Percentiles rank a stretch among this genome's conserved stretches.
phyloP scores from a whole-genome alignment of 2,329 filamentous ascomycete species.

The Xylariaceae sp. region DNA sequence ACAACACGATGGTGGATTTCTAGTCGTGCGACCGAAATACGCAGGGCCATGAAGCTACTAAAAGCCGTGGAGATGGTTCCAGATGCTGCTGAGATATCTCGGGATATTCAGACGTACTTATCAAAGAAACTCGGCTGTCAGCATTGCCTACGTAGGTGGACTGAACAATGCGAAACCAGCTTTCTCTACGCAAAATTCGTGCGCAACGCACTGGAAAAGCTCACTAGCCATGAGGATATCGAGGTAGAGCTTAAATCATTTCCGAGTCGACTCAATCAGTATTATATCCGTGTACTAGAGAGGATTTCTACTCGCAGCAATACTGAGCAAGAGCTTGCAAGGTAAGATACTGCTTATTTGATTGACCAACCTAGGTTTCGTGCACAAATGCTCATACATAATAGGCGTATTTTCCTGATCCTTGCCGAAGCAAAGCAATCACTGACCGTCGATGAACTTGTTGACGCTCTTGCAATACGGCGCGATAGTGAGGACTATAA shows the following conservation, averaged over 20 bases:
- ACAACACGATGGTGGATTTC: slow-evolving; percentile 18
- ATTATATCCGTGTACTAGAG: slow-evolving; percentile 16
- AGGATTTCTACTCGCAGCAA: slow-evolving; percentile 10
- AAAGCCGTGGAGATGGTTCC: slow-evolving; percentile 19
- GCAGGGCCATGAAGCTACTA: slow-evolving; percentile 10
- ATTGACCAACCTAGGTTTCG: too few relatives aligned
- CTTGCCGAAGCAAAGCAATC: slow-evolving; percentile 12
- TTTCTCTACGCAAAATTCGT: slow-evolving; percentile 22
- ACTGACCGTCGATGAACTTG: slow-evolving; percentile 14
- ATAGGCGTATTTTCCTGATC: slow-evolving; percentile 21
- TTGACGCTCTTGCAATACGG: slow-evolving; percentile 20
- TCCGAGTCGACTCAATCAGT: slow-evolving; percentile 18
- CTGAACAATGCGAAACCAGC: slow-evolving; percentile 18
- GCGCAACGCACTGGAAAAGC: slow-evolving; percentile 16
- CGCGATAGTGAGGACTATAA: slow-evolving; percentile 20
- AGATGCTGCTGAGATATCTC: neutral
- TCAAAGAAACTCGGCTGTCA: slow-evolving; percentile 8
- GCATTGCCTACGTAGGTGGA: slow-evolving; percentile 3
- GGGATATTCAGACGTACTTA: slow-evolving; percentile 19
- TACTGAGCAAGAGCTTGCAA: slow-evolving; percentile 17
- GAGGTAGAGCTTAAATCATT: slow-evolving; percentile 13
- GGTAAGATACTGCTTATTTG: too few relatives aligned
- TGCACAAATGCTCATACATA: neutral
- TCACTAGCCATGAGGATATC: slow-evolving; percentile 19
- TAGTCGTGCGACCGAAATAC: slow-evolving; percentile 15